phyloP scores from a whole-genome alignment of 192 early-diverging fungal species.

The Dimargaris verticillata region DNA sequence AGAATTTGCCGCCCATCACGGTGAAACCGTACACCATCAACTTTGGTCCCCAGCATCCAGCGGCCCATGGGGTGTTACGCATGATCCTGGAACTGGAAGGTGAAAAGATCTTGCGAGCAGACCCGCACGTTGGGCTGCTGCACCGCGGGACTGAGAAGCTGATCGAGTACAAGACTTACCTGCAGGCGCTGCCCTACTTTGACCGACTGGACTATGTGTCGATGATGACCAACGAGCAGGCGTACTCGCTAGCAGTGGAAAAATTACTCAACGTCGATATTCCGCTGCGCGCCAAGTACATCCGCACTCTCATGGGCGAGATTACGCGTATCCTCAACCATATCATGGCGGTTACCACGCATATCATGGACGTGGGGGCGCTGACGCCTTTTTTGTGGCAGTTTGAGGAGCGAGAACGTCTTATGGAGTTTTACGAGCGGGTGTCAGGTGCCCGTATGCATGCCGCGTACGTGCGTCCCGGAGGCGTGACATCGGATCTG shows the following conservation, averaged over 20 bases:
- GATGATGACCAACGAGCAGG: constrained; percentile 99
- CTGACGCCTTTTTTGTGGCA: constrained; percentile 96
- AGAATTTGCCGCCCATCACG: constrained; percentile 13
- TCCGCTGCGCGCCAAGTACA: constrained; percentile 84
- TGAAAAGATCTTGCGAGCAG: constrained; percentile 79
- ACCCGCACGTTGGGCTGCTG: constrained; percentile 93
- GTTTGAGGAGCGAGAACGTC: constrained; percentile 98
- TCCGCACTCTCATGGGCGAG: constrained; percentile 93
- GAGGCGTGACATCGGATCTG: constrained; percentile 84
- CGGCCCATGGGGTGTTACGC: constrained; percentile 90
- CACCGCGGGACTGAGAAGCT: constrained; percentile 98
- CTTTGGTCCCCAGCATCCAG: constrained; percentile 99
- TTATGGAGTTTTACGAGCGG: constrained; percentile 99
- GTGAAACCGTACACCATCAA: constrained; percentile 87
- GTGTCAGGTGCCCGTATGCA: constrained; percentile 97
- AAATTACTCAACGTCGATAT: constrained; percentile 97
- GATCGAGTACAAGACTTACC: constrained; percentile 98
- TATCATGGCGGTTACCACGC: constrained; percentile 92
- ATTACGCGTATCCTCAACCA: constrained; percentile 97
- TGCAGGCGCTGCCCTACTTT: constrained; percentile 96
- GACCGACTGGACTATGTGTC: constrained; percentile 96
- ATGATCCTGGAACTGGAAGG: constrained; percentile 88
- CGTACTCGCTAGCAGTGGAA: constrained; percentile 92
- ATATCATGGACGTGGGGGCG: constrained; percentile 96
- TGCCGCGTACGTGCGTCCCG: constrained; percentile 89